Conservation (phyloP, 2,329 filamentous ascomycete genomes). For the Juglanconis sp. region DNA sequence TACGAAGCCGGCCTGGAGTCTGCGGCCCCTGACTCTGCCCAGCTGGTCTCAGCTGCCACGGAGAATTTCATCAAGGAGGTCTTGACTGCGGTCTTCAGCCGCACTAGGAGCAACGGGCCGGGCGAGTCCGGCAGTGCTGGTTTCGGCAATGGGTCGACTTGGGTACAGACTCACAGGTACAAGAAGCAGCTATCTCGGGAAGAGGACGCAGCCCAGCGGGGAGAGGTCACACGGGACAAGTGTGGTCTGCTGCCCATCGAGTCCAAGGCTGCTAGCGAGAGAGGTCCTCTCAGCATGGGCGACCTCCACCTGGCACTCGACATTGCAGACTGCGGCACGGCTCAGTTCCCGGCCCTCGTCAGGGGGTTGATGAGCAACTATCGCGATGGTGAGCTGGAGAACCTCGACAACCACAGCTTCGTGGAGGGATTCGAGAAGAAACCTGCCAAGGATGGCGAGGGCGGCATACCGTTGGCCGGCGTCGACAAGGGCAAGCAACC, state of each 20-base stretch:
- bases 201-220: slow-evolving; percentile 69
- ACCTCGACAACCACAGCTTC: slow-evolving; percentile 59
- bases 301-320: slow-evolving; percentile 75
- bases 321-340: slow-evolving; percentile 71
- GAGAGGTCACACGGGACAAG: slow-evolving; percentile 71
- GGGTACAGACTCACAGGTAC: slow-evolving; percentile 79
- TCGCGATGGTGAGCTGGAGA: slow-evolving; percentile 72
- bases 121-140: slow-evolving; percentile 60
- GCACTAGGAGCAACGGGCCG: slow-evolving; percentile 63
- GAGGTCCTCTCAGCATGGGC: slow-evolving; percentile 70
- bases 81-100: slow-evolving; percentile 59
- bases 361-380: slow-evolving; percentile 69
- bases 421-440: slow-evolving; percentile 36
- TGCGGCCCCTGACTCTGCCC: slow-evolving; percentile 56
- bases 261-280: slow-evolving; percentile 68
- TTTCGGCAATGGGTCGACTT: slow-evolving; percentile 63
- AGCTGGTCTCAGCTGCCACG: slow-evolving; percentile 62
- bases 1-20: slow-evolving; percentile 62
- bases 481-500: slow-evolving; percentile 34
- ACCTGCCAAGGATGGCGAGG: slow-evolving; percentile 24
- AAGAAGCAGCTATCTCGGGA: slow-evolving; percentile 71
- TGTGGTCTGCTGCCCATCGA: slow-evolving; percentile 78
- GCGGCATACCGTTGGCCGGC: slow-evolving; percentile 30
- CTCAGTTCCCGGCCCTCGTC: slow-evolving; percentile 72
- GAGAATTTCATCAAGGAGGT: slow-evolving; percentile 68